phyloP scores from a whole-genome alignment of 1,139 yeast species.

The Suhomyces panamericanus region DNA sequence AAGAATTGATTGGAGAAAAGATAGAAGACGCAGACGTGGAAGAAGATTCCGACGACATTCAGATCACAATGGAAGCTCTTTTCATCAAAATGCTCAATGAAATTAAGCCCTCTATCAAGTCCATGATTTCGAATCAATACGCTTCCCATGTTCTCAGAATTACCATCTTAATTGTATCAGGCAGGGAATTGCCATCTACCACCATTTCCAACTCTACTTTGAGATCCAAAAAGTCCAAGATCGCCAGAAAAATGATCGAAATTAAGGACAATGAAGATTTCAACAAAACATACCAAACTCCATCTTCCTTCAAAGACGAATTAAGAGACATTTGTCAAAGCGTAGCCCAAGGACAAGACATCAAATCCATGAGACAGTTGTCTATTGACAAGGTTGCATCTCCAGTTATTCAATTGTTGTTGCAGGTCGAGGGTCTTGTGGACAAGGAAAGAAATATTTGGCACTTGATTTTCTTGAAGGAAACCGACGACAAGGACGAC shows the following conservation, averaged over 20 bases:
- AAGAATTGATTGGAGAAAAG: slow-evolving; percentile 50
- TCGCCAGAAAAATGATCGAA: slow-evolving; percentile 91
- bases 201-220: slow-evolving; percentile 70
- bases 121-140: slow-evolving; percentile 72
- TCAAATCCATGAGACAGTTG: slow-evolving; percentile 59
- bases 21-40: slow-evolving; percentile 30
- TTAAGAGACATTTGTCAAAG: slow-evolving; percentile 46
- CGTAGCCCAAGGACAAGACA: slow-evolving; percentile 43
- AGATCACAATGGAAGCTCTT: slow-evolving; percentile 60
- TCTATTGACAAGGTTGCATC: slow-evolving; percentile 82
- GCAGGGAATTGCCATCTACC: slow-evolving; percentile 78
- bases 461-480: slow-evolving; percentile 52
- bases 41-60: slow-evolving; percentile 38
- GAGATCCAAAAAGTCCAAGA: slow-evolving; percentile 82
- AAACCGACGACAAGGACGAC: slow-evolving; percentile 50
- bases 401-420: slow-evolving; percentile 78
- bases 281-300: slow-evolving; percentile 67
- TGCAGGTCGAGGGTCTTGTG: slow-evolving; percentile 80
- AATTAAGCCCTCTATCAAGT: slow-evolving; percentile 55
- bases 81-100: slow-evolving; percentile 68
- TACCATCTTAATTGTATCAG: slow-evolving; percentile 68
- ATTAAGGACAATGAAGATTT: slow-evolving; percentile 75
- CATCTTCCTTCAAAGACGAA: slow-evolving; percentile 67
- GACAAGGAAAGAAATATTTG: slow-evolving; percentile 70
- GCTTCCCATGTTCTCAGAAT: slow-evolving; percentile 87